Evolutionary conservation across 2,329 filamentous ascomycete genomes (phyloP).

Genomic region (Escovopsis sp.): DNA sequence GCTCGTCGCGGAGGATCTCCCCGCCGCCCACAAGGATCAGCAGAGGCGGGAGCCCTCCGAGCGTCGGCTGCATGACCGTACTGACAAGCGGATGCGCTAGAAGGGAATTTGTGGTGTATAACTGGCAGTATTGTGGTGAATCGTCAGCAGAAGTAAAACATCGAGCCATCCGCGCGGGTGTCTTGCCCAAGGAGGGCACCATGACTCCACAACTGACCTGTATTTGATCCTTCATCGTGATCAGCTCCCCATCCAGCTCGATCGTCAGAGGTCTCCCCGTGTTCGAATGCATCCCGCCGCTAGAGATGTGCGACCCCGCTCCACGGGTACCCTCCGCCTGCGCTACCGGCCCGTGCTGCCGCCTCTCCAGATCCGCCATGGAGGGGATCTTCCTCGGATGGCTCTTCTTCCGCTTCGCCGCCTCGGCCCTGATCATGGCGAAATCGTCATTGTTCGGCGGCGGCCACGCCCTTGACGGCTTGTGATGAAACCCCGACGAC

Average conservation of each 20-base stretch:
- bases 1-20: constrained; percentile 82
- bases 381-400: constrained; percentile 9
- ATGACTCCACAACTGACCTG: constrained; percentile 39
- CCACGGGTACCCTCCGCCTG: constrained; percentile 7
- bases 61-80: constrained; percentile 69
- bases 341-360: constrained; percentile 20
- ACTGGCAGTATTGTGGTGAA: too few species aligned
- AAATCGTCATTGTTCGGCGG: constrained; percentile 71
- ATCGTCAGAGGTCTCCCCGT: constrained; percentile 39
- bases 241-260: constrained; percentile 50
- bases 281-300: constrained; percentile 13
- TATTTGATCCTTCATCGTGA: constrained; percentile 80
- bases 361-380: constrained; percentile 13
- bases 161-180: too few species aligned
- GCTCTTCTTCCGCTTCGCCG: constrained; percentile 24
- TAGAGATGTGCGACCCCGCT: constrained; percentile 12
- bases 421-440: constrained; percentile 33
- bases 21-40: constrained; percentile 78
- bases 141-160: too few species aligned
- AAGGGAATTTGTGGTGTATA: constrained; percentile 70
- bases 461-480: constrained; percentile 82
- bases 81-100: constrained; percentile 81
- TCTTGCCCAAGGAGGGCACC: constrained; percentile 21
- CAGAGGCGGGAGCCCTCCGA: constrained; percentile 79
- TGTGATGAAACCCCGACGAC: constrained; percentile 73